phyloP scores from a whole-genome alignment of 2,329 filamentous ascomycete species.

The Fusarium lateritium region DNA sequence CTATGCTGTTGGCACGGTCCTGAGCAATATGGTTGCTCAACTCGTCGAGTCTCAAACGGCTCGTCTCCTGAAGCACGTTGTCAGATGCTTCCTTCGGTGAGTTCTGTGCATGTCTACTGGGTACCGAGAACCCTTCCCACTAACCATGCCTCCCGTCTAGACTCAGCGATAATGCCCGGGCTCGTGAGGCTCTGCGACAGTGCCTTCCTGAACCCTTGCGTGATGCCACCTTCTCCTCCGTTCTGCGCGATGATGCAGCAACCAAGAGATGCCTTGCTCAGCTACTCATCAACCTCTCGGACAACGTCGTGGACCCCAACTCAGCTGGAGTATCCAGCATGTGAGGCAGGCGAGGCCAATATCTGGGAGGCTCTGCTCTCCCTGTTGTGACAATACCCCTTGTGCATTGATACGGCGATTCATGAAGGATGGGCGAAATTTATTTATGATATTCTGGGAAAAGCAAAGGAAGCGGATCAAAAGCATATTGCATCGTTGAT shows the following conservation, averaged over 20 bases:
- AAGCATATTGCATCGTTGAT: slow-evolving; percentile 54
- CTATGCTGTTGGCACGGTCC: slow-evolving; percentile 95
- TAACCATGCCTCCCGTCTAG: slow-evolving; percentile 60
- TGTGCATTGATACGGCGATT: slow-evolving; percentile 51
- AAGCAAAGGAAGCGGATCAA: slow-evolving; percentile 50
- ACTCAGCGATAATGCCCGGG: slow-evolving; percentile 94
- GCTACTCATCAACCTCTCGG: slow-evolving; percentile 94
- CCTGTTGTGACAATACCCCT: slow-evolving; percentile 49
- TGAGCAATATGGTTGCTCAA: slow-evolving; percentile 99
- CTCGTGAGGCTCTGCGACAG: slow-evolving; percentile 93
- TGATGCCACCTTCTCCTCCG: slow-evolving; percentile 96
- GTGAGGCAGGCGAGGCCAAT: slow-evolving; percentile 45
- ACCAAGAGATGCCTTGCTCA: slow-evolving; percentile 99
- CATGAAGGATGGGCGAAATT: slow-evolving; percentile 46
- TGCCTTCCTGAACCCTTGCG: slow-evolving; percentile 98
- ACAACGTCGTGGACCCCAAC: slow-evolving; percentile 77
- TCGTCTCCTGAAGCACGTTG: slow-evolving; percentile 95
- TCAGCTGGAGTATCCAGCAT: slow-evolving; percentile 55
- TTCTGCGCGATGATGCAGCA: slow-evolving; percentile 95
- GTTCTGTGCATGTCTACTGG: slow-evolving; percentile 51
- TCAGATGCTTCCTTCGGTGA: slow-evolving; percentile 94
- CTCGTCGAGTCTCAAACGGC: slow-evolving; percentile 98
- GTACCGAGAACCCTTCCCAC: background rate
- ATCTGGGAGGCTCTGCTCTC: slow-evolving; percentile 24
- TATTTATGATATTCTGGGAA: slow-evolving; percentile 52